Evolutionary conservation across 176 grass and related monocot genomes (phyloP).

Genomic region (Phragmites australis): DNA sequence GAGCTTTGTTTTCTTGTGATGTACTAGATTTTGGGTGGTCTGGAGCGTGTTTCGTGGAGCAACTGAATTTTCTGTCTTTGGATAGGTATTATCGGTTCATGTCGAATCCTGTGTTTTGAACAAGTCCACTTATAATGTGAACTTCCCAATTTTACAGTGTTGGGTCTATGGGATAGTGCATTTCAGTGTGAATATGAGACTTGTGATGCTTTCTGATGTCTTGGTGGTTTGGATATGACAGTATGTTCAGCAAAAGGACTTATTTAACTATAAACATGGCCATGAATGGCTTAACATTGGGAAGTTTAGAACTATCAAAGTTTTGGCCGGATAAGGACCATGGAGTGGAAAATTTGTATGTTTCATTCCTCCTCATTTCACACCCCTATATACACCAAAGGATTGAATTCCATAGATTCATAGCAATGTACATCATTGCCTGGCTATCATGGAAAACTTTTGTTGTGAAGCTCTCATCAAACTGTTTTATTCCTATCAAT

Average conservation of each 20-base stretch:
- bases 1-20: background rate
- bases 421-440: background rate
- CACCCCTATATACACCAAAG: background rate
- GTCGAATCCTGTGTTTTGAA: background rate
- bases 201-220: background rate
- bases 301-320: background rate
- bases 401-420: background rate
- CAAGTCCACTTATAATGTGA: background rate
- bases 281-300: background rate
- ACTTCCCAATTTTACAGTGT: background rate
- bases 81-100: background rate
- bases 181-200: background rate
- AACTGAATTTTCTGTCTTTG: background rate
- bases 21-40: background rate
- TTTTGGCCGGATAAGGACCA: background rate
- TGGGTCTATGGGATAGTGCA: background rate
- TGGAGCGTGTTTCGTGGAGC: background rate
- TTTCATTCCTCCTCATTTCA: background rate
- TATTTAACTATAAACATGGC: background rate
- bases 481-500: background rate
- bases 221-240: background rate
- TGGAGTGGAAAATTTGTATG: background rate
- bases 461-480: too few species aligned
- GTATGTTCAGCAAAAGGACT: background rate
- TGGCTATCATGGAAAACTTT: background rate